Percentiles rank a stretch among this genome's conserved stretches.
These are phyloP conservation scores for Phalaenopsis aphrodite DNA, from an alignment of 106 monocot species.

Conservation along the genomic window DNA sequence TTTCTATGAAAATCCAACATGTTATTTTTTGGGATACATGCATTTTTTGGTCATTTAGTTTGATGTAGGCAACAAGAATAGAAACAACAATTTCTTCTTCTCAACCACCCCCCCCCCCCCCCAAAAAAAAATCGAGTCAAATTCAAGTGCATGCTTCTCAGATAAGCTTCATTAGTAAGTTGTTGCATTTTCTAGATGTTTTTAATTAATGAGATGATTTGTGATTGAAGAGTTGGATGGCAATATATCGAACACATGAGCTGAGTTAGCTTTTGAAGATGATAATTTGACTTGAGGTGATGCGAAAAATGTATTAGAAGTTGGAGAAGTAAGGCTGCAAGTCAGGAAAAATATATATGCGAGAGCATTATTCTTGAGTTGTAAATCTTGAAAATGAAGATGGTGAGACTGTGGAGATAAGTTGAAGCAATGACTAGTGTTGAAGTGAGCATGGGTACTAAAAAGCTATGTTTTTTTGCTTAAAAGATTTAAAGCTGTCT, in stretches of 20 bases:
- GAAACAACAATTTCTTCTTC: background rate
- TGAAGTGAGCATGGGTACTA: background rate
- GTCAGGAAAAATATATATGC: background rate
- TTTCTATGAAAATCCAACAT: background rate
- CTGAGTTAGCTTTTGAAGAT: background rate
- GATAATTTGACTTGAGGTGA: background rate
- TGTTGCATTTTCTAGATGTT: background rate
- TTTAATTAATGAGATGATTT: no score
- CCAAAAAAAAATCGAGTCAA: no score
- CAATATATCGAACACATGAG: background rate
- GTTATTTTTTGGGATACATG: background rate
- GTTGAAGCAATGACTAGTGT: background rate
- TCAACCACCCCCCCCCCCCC: background rate
- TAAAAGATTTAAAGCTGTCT: no score
- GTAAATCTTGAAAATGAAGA: background rate
- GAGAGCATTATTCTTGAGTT: background rate
- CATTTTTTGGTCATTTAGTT: background rate
- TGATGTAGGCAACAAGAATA: no score
- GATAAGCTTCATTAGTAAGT: background rate
- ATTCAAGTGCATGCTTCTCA: background rate
- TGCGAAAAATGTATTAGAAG: background rate
- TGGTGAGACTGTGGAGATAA: background rate
- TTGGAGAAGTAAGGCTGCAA: background rate
- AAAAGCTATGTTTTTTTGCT: background rate
- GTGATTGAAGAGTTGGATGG: background rate